Base-by-base conservation (phyloP, 768 basidiomycete species). In the Amylocystis lapponica region DNA sequence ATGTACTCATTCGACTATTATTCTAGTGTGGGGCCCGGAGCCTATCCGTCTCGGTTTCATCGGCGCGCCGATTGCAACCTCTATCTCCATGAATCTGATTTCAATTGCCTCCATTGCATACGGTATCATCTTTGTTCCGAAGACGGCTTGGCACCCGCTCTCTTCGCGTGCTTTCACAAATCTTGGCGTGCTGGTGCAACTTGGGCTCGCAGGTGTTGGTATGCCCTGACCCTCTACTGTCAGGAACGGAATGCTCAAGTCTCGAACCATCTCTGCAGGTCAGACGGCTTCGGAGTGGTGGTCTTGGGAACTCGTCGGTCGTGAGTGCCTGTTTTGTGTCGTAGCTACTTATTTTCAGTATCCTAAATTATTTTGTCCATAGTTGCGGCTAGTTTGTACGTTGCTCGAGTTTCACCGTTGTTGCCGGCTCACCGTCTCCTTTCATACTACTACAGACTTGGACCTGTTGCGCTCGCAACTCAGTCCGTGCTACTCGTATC, bases 221-320 rank as follows among this genome's bases (percentile, higher is more conserved):
- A 42, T 25, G 8, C 41, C 6, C 41, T 32, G 29, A 22, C 26
- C 16, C 21, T 20, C 21, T 41, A 16, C 12, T 29, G 20, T 41
- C 40, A 36, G 1, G 19, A 9, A 30, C 29, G 35, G 16, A 19
- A 6, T 34, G 35, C 35, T 36, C 19, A 36, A 17, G 16, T 35
- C 16, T 9, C 34, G 19, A 35, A 17, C 34, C n/a, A n/a, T 9
- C 19, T 12, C 25, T 17, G 31, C 48, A 73, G 81, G 81, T 1
- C 90, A 92, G 61, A 83, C 79, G 3, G 89, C 88, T 1, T 81
- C 79, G 3, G 95, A 96, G 63, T 98, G 94, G 95, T 97, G 94
- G 92, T 83, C 86, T 29, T 95, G 95, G 95, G 93, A 96, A 64
- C 73, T 91, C 5, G 64, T 86, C 25, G 83, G 81, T 19, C 63